phyloP scores from a whole-genome alignment of 208 protist species.

The Trypanosoma platydactyli region DNA sequence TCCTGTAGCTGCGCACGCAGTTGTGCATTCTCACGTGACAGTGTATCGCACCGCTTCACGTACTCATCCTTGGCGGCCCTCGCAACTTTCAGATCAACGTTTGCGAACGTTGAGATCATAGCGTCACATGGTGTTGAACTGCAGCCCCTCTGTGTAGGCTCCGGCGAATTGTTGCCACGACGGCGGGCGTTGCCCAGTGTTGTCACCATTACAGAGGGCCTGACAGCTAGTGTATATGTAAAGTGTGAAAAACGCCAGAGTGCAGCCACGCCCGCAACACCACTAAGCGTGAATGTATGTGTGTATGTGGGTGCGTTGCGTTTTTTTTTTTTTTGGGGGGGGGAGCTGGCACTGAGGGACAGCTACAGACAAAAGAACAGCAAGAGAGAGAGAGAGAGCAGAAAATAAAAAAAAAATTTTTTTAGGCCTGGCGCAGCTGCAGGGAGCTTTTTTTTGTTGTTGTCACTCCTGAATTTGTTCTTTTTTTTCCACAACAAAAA shows the following conservation, averaged over 20 bases:
- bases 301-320: too few relatives aligned
- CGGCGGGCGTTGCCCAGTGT: constrained; percentile 3
- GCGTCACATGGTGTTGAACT: constrained; percentile 29
- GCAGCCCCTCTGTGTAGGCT: background rate
- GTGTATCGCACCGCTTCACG: constrained; percentile 35
- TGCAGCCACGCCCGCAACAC: background rate
- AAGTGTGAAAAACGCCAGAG: background rate
- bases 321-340: too few relatives aligned
- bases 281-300: too few relatives aligned
- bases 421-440: background rate
- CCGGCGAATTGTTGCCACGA: constrained; percentile 6
- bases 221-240: background rate
- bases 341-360: too few relatives aligned
- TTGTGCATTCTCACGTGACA: constrained; percentile 46
- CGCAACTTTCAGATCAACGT: constrained; percentile 49
- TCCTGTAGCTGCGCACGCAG: constrained; percentile 49
- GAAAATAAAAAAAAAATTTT: background rate
- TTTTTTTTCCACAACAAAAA: background rate
- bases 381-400: background rate
- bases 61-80: constrained; percentile 52
- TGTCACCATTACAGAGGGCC: background rate
- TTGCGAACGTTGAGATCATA: constrained; percentile 56
- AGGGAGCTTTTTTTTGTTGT: too few relatives aligned
- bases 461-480: too few relatives aligned
- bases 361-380: background rate